Base-by-base conservation (phyloP, 2,329 filamentous ascomycete genomes). In the Scedosporium aurantiacum region DNA sequence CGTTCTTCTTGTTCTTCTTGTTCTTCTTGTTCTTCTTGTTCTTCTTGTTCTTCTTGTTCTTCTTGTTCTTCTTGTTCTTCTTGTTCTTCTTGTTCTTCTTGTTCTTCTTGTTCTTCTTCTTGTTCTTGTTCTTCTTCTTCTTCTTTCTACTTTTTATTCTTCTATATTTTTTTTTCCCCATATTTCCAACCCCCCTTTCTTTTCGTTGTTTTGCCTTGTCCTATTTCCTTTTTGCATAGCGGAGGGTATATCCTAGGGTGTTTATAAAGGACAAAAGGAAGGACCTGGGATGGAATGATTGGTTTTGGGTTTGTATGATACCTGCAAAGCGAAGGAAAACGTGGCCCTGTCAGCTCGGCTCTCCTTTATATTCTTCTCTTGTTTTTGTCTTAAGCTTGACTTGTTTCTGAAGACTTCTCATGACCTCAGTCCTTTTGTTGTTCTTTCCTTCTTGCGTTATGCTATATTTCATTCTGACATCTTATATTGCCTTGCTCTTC, bases 191-290 rank as follows among this genome's bases (percentile, higher is more conserved):
- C 43, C 16, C 16, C 16, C 16, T 47, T 23, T 18, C 32, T 28
- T 21, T 14, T 47, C 5, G 21, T 27, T 54, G 58, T 16, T 32
- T 18, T 18, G 50, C 56, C 21, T 45, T 60, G 4, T 57, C 25
- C 37, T 28, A 18, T 57, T 55, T n/a, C 27, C 28, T 60, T 60
- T 16, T 25, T 54, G 50, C 50, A 54, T 54, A 54, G 50, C 50
- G 50, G 50, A 23, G 50, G 18, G 23, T 54, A 47, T 47, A 47
- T 47, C 43, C 43, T 21, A 21, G 1, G 43, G 43, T 47, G n/a
- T 54, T 54, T 21, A 6, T 23, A 21, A 54, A 5, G 23, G 23
- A 54, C 5, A 54, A 25, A 54, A 16, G 12, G 23, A 27, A 14
- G 50, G 50, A 27, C 10, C 12, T 14, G 12, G n/a, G 50, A 54